phyloP scores from a whole-genome alignment of 495 filamentous ascomycete species.

The Neurospora sp. region DNA sequence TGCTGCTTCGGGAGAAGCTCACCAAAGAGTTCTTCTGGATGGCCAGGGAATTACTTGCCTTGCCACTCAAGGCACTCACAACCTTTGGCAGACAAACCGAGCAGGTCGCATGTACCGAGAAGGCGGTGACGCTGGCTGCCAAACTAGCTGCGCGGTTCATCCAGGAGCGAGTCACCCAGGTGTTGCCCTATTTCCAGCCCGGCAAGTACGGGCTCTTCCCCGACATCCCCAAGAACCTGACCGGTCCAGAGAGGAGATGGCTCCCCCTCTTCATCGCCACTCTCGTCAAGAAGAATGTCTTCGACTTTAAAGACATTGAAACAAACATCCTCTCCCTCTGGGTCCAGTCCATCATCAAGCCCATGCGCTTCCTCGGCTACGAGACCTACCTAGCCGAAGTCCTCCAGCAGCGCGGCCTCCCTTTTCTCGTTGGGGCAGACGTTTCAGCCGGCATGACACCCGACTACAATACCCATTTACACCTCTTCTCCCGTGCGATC shows the following conservation, averaged over 20 bases:
- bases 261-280: conserved; percentile 31
- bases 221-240: conserved; percentile 19
- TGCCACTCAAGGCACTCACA: conserved; percentile 6
- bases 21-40: conserved; percentile 32
- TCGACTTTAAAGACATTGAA: conserved; percentile 31
- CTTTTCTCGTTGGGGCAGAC: conserved; percentile 22
- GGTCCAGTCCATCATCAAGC: conserved; percentile 30
- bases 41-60: conserved; percentile 21
- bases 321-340: conserved; percentile 26
- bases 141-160: conserved; percentile 32
- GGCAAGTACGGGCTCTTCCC: conserved; percentile 32
- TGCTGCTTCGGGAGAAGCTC: conserved; percentile 31
- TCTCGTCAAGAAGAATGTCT: conserved; percentile 28
- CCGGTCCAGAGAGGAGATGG: conserved; percentile 22
- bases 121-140: conserved; percentile 26
- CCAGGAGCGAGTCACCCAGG: conserved; percentile 25
- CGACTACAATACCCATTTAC: conserved; percentile 31
- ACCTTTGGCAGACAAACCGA: conserved; percentile 11
- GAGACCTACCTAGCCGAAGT: conserved; percentile 34
- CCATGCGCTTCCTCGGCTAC: conserved; percentile 22
- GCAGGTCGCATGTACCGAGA: conserved; percentile 28
- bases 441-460: conserved; percentile 19
- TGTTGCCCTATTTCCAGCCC: conserved; percentile 29
- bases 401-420: conserved; percentile 22
- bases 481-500: conserved; percentile 28